Evolutionary conservation across 352 stramenopile species (phyloP).

Genomic region (Phytophthora cactorum): DNA sequence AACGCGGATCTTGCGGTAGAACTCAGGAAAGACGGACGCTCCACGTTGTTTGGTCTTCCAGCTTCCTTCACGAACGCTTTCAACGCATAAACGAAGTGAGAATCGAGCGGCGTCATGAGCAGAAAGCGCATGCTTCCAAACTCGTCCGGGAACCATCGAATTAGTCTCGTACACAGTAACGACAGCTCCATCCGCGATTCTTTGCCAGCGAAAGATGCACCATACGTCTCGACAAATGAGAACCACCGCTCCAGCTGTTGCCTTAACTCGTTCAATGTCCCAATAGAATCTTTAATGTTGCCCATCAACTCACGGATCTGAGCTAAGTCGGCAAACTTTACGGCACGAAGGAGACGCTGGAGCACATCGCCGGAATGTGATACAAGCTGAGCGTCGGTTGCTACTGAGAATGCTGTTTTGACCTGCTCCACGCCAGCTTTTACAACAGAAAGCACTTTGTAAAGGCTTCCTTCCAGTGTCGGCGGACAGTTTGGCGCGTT

Average conservation of each 20-base stretch:
- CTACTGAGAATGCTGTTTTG: not conserved
- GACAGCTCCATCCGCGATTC: constrained; percentile 49
- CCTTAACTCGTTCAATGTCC: constrained; percentile 32
- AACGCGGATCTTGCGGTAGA: constrained; percentile 15
- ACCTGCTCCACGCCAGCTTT: constrained; percentile 26
- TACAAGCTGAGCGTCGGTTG: constrained; percentile 19
- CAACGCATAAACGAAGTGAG: constrained; percentile 38
- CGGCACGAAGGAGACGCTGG: constrained; percentile 35
- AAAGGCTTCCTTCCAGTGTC: constrained; percentile 39
- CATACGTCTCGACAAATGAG: constrained; percentile 38
- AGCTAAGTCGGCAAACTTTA: constrained; percentile 31
- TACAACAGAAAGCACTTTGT: constrained; percentile 38
- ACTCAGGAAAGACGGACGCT: constrained; percentile 14
- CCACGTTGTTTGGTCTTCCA: constrained; percentile 8
- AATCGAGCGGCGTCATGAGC: constrained; percentile 40
- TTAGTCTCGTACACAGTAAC: constrained; percentile 46
- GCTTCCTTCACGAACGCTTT: constrained; percentile 46
- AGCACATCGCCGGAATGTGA: constrained; percentile 42
- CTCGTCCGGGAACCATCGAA: constrained; percentile 55
- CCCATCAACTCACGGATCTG: constrained; percentile 33
- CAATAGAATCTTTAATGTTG: constrained; percentile 27
- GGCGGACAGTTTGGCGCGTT: constrained; percentile 37
- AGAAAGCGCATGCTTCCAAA: constrained; percentile 32
- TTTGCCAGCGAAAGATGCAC: constrained; percentile 37
- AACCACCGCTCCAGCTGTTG: constrained; percentile 54